Conservation (phyloP, 345 rosid genomes). For the Salix udensis region DNA sequence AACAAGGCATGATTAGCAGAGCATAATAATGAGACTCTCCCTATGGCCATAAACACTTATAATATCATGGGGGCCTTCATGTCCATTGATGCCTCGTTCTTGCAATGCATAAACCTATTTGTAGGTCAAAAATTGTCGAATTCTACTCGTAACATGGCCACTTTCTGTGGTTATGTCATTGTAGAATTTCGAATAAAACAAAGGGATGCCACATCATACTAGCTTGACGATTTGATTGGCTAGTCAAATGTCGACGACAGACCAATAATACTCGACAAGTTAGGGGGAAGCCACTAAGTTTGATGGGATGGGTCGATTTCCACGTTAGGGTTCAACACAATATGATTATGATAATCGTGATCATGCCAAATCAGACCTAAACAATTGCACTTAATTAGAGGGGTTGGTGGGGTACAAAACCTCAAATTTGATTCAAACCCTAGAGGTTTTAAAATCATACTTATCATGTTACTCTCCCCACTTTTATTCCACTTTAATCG, state of each 20-base stretch:
- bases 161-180: not conserved
- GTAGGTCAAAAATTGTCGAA: not conserved
- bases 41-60: not conserved
- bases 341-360: not conserved
- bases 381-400: not conserved
- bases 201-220: not conserved
- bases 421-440: constrained; percentile 19
- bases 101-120: constrained; percentile 18
- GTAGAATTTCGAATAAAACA: not conserved
- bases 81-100: constrained; percentile 25
- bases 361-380: not conserved
- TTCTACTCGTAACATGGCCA: constrained; percentile 10
- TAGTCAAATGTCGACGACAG: not conserved
- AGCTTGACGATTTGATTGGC: constrained; percentile 9
- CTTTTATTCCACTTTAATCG: constrained; percentile 40
- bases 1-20: not conserved
- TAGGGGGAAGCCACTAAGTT: constrained; percentile 10
- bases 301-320: constrained; percentile 12
- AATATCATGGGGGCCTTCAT: constrained; percentile 3
- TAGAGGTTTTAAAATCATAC: constrained; percentile 16
- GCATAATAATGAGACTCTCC: not conserved
- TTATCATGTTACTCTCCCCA: constrained; percentile 42
- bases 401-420: constrained; percentile 26
- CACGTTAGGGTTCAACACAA: constrained; percentile 10
- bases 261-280: constrained; percentile 16